These are phyloP conservation scores for Ogataea nakhonphanomensis DNA, from an alignment of 805 yeast genomes.

Conservation along the genomic window DNA sequence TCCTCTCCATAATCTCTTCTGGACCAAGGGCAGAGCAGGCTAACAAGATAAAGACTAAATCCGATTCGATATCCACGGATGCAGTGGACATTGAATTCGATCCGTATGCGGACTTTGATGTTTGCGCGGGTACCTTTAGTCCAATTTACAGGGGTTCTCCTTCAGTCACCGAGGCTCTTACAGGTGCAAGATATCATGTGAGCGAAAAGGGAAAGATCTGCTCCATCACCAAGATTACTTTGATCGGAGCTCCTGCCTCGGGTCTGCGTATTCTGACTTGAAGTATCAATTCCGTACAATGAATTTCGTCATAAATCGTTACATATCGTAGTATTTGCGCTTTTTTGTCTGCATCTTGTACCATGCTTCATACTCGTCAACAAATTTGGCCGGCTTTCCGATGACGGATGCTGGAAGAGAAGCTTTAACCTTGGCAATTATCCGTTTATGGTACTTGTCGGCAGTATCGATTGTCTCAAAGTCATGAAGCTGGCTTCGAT, in stretches of 20 bases:
- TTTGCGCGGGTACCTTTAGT: conserved; percentile 82
- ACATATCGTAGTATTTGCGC: conserved; percentile 3
- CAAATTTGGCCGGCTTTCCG: conserved; percentile 26
- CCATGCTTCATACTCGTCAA: conserved; percentile 24
- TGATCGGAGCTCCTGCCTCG: conserved; percentile 87
- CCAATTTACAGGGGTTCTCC: conserved; percentile 84
- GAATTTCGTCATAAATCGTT: conserved; percentile 7
- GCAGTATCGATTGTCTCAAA: conserved; percentile 10
- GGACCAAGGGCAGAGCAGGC: conserved; percentile 92
- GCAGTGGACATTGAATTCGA: conserved; percentile 90
- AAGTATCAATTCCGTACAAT: conserved; percentile 9
- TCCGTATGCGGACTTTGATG: conserved; percentile 84
- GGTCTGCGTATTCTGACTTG: conserved; percentile 61
- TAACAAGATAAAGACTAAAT: conserved; percentile 69
- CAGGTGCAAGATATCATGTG: conserved; percentile 83
- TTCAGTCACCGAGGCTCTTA: conserved; percentile 70
- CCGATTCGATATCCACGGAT: conserved; percentile 80
- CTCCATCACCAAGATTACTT: conserved; percentile 68
- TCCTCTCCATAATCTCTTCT: conserved; percentile 60
- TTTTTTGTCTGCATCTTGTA: conserved; percentile 3
- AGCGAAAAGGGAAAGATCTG: conserved; percentile 78
- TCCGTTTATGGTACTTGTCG: conserved; percentile 17
- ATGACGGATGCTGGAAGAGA: conserved; percentile 23
- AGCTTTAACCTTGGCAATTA: conserved; percentile 16
- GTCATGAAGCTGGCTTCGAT: conserved; percentile 20